Percentiles rank a stretch among this genome's conserved stretches.
These are phyloP conservation scores for Ascochyta koolunga DNA, from an alignment of 2,329 filamentous ascomycete species.

Conservation along the genomic window DNA sequence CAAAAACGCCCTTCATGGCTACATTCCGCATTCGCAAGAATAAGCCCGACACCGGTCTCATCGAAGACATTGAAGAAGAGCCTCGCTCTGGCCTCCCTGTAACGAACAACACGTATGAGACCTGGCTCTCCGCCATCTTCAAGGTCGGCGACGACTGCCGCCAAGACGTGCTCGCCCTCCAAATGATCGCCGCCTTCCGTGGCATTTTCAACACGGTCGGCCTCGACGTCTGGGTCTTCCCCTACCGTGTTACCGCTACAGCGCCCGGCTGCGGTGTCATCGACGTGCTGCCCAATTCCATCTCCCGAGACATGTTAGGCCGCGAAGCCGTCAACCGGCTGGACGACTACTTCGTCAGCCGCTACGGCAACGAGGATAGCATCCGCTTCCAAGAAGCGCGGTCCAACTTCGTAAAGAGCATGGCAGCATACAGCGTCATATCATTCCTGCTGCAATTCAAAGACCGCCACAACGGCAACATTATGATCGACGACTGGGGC, in stretches of 20 bases:
- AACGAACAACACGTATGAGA: conserved; percentile 72
- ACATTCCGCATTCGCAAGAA: conserved; percentile 96
- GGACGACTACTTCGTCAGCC: conserved; percentile 97
- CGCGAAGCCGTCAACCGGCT: conserved; percentile 97
- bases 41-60: conserved; percentile 51
- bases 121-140: conserved; percentile 99
- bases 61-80: conserved; percentile 41
- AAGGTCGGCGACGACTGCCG: conserved; percentile 99
- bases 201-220: conserved; percentile 96
- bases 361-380: conserved; percentile 96
- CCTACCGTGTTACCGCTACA: conserved; percentile 95
- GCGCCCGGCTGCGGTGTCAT: conserved; percentile 98
- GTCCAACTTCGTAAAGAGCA: conserved; percentile 97
- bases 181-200: conserved; percentile 97
- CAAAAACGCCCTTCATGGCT: conserved; percentile 98
- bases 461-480: conserved; percentile 98
- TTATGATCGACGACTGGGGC: conserved; percentile 97
- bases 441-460: conserved; percentile 98
- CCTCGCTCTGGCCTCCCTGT: conserved; percentile 39
- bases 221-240: conserved; percentile 94
- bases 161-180: conserved; percentile 92
- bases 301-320: conserved; percentile 97
- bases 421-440: conserved; percentile 98
- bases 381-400: conserved; percentile 93
- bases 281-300: conserved; percentile 95